A percentile compares a stretch with the other conserved stretches of the same genome.
These are phyloP conservation scores for Hsuehochloa calcarea DNA, from an alignment of 176 grass and related monocot genomes.

Conservation along the genomic window DNA sequence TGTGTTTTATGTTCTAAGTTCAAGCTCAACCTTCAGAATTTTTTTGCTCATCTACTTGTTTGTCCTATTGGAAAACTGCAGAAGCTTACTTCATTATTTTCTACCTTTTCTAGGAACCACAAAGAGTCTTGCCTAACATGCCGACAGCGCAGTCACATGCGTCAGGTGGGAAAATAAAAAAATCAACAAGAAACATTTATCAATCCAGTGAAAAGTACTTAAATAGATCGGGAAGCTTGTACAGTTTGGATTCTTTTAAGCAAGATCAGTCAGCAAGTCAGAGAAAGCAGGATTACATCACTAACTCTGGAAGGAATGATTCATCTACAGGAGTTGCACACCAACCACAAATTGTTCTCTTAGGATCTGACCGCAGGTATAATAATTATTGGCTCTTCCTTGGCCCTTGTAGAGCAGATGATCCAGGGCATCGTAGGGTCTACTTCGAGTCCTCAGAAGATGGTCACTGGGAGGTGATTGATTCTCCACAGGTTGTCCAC, in stretches of 20 bases:
- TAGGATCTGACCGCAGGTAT: conserved; percentile 91
- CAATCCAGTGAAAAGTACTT: conserved; percentile 31
- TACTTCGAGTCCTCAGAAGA: conserved; percentile 96
- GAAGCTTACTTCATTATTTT: conserved; percentile 25
- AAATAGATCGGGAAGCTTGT: conserved; percentile 35
- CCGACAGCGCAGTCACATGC: conserved; percentile 31
- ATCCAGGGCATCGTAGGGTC: conserved; percentile 88
- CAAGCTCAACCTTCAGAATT: conserved; percentile 14
- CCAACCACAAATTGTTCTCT: conserved; percentile 64
- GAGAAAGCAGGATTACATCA: conserved; percentile 25
- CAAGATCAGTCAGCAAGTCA: conserved; percentile 18
- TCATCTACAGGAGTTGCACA: conserved; percentile 38
- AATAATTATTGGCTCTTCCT: conserved; percentile 97
- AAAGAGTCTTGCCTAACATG: conserved; percentile 30
- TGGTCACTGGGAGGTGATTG: conserved; percentile 89
- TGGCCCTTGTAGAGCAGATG: conserved; percentile 71
- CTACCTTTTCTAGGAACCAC: conserved; percentile 57
- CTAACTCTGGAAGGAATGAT: conserved; percentile 32
- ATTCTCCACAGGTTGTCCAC: conserved; percentile 73
- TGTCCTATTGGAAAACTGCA: conserved; percentile 1
- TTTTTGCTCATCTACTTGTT: conserved; percentile 7
- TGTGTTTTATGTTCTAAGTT: not conserved
- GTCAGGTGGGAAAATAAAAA: conserved; percentile 94
- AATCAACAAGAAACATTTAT: conserved; percentile 41
- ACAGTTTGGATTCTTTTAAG: conserved; percentile 42